Evolutionary conservation across 139 green algal genomes (phyloP), one percentile per base, ranked within the genome.

Genomic region (Chlorella sp.): DNA sequence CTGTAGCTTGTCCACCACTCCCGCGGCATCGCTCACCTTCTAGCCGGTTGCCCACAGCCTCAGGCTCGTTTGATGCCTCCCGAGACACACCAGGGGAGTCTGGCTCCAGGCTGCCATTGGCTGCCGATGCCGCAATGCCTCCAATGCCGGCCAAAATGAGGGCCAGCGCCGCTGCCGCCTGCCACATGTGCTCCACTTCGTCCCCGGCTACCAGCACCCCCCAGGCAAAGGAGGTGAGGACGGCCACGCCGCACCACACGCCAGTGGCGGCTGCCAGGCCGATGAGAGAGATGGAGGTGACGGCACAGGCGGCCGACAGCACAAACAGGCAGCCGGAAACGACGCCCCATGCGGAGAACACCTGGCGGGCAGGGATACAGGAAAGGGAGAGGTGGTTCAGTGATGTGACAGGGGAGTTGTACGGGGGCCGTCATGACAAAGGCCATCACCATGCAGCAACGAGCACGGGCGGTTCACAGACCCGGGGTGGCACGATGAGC

Each of bases 281-380:
- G 0, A 90, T 23, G 2, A 68, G 26, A 18, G 28, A 7, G 38
- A 90, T 88, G 21, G 83, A 78, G 21, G 78, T 74, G 9, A 90
- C 81, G 1, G 87, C 78, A 41, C 70, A 67, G n/a, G 51, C 56
- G 3, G 67, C 64, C 23, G 71, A 82, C 3, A 74, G 0, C 4
- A 87, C 83, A 57, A 90, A 90, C 5, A 90, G 74, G 13, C 47
- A n/a, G 20, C 87, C 87, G 30, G n/a, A 56, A 17, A 88, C 64
- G 32, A 90, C 4, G 34, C 83, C 87, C 57, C 65, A 82, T 3
- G 47, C 32, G 3, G 78, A 72, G 70, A 90, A 81, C 12, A 85
- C 85, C 85, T 89, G 74, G 7, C 34, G 30, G n/a, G 4, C 5
- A n/a, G 2, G 72, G 25, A 56, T 0, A 38, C 6, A 69, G 26